A percentile compares a stretch with the other conserved stretches of the same genome.
Evolutionary conservation across 164 flowering plant genomes (phyloP).

Genomic region (Liquidambar formosana): DNA sequence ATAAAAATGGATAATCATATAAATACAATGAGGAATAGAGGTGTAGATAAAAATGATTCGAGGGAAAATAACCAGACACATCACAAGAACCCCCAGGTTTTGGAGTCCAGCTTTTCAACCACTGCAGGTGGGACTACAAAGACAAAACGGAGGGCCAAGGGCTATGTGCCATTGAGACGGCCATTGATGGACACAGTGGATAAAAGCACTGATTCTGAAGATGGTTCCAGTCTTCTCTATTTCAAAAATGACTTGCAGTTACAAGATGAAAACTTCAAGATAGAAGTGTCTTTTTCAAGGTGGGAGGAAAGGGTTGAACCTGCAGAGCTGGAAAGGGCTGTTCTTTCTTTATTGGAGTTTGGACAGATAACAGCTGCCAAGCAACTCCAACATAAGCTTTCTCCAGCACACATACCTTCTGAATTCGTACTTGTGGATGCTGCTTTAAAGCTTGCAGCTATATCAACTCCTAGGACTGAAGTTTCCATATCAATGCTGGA

Average conservation of each 20-base stretch:
- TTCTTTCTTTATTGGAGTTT: constrained; percentile 91
- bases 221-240: constrained; percentile 31
- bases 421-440: constrained; percentile 78
- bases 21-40: constrained; percentile 41
- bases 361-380: constrained; percentile 94
- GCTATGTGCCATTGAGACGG: constrained; percentile 50
- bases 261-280: constrained; percentile 56
- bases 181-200: constrained; percentile 52
- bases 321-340: constrained; percentile 91
- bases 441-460: constrained; percentile 77
- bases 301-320: constrained; percentile 98
- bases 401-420: constrained; percentile 69
- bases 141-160: constrained; percentile 75
- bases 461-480: constrained; percentile 52
- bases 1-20: constrained; percentile 88
- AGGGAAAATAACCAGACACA: constrained; percentile 52
- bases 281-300: constrained; percentile 70
- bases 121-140: constrained; percentile 47
- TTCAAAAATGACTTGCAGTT: constrained; percentile 40
- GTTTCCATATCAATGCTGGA: constrained; percentile 54
- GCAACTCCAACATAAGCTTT: constrained; percentile 92
- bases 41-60: constrained; percentile 50
- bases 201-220: constrained; percentile 53
- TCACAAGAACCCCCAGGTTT: constrained; percentile 34
- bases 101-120: constrained; percentile 42